Conservation (phyloP, 2,329 filamentous ascomycete genomes). For the Dichotomopilus funicola region DNA sequence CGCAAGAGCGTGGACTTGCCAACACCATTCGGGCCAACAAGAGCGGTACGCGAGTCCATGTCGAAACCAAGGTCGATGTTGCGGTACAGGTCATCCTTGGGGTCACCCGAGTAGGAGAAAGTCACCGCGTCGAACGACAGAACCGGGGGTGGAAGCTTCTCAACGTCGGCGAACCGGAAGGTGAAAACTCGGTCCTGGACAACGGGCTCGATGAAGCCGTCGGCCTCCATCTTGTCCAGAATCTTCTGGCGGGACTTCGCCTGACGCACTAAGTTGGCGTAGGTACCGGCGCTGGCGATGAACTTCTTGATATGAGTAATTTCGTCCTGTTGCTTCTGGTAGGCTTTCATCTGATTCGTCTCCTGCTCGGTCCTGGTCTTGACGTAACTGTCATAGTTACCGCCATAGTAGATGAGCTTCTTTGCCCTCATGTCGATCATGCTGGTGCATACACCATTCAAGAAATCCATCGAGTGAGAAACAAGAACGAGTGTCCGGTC, state of each 20-base stretch:
- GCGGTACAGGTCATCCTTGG: slow-evolving; percentile 89
- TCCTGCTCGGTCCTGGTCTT: slow-evolving; percentile 95
- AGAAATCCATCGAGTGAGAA: slow-evolving; percentile 97
- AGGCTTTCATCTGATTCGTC: slow-evolving; percentile 97
- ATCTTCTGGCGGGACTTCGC: slow-evolving; percentile 99
- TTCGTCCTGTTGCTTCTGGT: slow-evolving; percentile 98
- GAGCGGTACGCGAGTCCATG: slow-evolving; percentile 96
- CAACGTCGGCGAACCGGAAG: slow-evolving; percentile 97
- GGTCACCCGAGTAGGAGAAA: slow-evolving; percentile 91
- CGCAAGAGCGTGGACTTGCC: slow-evolving; percentile 95
- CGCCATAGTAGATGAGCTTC: slow-evolving; percentile 93
- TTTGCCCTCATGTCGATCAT: slow-evolving; percentile 98
- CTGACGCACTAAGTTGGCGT: slow-evolving; percentile 97
- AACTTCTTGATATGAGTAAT: slow-evolving; percentile 99
- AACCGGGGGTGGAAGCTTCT: slow-evolving; percentile 97
- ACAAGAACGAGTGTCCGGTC: slow-evolving; percentile 93
- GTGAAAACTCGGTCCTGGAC: slow-evolving; percentile 80
- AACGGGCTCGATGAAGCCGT: slow-evolving; percentile 95
- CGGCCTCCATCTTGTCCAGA: slow-evolving; percentile 99
- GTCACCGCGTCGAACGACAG: slow-evolving; percentile 95
- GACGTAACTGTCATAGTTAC: slow-evolving; percentile 97
- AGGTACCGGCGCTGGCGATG: slow-evolving; percentile 98
- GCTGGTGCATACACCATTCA: slow-evolving; percentile 96
- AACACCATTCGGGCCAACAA: slow-evolving; percentile 98
- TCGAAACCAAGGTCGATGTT: slow-evolving; percentile 97